Base-by-base conservation (phyloP, 371 early-diverging fungal genomes). In the Zychaea mexicana region DNA sequence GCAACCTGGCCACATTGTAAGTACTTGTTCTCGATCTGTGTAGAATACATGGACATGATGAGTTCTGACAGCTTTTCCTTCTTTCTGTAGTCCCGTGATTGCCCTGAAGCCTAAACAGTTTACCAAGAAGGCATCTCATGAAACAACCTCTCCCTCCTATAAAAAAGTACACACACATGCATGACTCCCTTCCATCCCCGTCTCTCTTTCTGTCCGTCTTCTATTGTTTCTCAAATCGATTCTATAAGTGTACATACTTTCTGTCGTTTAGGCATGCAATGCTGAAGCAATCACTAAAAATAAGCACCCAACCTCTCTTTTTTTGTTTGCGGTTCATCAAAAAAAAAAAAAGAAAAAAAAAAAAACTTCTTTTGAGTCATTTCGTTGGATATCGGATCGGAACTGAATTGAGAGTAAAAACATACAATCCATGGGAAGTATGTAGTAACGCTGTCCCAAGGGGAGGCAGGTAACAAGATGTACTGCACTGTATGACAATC, bases 1-100 rank as follows among this genome's bases (percentile, higher is more conserved):
- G 45, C 67, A 84, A 65, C 22, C 65, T 46, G 90, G 89, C 30
- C 90, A 90, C 62, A 73, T 81, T 49, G 68, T 77, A 67, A 61
- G 62, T 65, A 19, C 15, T 31, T 10, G 13, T 32, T 21, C 1
- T 38, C 9, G 32, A 70, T 36, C 6, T 60, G 58, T 38, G 5
- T 2, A 30, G 0, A 4, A 21, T 2, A 4, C 8, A 28, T 30
- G 2, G 28, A 21, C 15, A 13, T 24, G 1, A 22, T 12, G 5
- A 1, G 15, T 49, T n/a, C n/a, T 22, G n/a, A 4, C 17, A 19
- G 9, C 36, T 57, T 17, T 61, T 38, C 31, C 28, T 61, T 10
- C 30, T 52, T 24, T 3, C n/a, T 17, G n/a, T 49, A 69, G 69
- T 70, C 70, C 19, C 70, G 70, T 52, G 70, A 70, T 21, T 70